A percentile compares a stretch with the other conserved stretches of the same genome.
Evolutionary conservation across 176 grass and related monocot species (phyloP).

Genomic region (Zizania latifolia): DNA sequence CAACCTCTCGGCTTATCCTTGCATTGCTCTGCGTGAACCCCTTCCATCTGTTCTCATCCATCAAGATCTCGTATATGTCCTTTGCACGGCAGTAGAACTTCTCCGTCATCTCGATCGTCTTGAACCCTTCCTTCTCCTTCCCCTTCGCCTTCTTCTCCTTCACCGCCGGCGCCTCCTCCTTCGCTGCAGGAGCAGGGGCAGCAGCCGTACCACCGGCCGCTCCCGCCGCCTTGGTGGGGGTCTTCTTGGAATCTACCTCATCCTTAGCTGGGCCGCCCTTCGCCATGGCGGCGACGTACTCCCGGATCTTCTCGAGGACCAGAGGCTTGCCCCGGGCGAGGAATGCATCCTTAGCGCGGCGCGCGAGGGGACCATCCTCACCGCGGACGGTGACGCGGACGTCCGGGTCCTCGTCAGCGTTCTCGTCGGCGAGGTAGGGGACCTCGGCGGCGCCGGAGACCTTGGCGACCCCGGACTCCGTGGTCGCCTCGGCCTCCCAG

Average conservation of each 20-base stretch:
- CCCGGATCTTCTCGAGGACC: slow-evolving; percentile 75
- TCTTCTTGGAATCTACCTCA: slow-evolving; percentile 70
- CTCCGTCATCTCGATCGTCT: slow-evolving; percentile 78
- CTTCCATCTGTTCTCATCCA: slow-evolving; percentile 98
- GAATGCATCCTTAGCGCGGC: slow-evolving; percentile 88
- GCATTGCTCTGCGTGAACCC: slow-evolving; percentile 97
- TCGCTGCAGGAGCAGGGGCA: background rate
- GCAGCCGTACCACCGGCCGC: background rate
- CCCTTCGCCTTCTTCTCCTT: slow-evolving; percentile 57
- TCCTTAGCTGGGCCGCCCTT: slow-evolving; percentile 86
- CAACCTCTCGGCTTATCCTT: slow-evolving; percentile 84
- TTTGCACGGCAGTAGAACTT: slow-evolving; percentile 86
- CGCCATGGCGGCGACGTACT: slow-evolving; percentile 64
- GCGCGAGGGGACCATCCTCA: slow-evolving; percentile 64
- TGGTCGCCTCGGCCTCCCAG: slow-evolving; percentile 73
- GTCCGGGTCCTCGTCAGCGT: slow-evolving; percentile 88
- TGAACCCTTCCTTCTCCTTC: slow-evolving; percentile 89
- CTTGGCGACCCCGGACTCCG: slow-evolving; percentile 41
- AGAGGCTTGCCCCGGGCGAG: slow-evolving; percentile 61
- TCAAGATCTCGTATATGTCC: slow-evolving; percentile 87
- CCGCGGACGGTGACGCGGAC: slow-evolving; percentile 64
- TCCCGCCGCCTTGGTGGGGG: background rate
- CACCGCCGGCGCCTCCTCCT: slow-evolving; percentile 13
- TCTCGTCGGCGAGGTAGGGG: slow-evolving; percentile 93
- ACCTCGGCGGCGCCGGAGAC: slow-evolving; percentile 71